phyloP scores from a whole-genome alignment of 306 rosid species.

The Pyrus bretschneideri region DNA sequence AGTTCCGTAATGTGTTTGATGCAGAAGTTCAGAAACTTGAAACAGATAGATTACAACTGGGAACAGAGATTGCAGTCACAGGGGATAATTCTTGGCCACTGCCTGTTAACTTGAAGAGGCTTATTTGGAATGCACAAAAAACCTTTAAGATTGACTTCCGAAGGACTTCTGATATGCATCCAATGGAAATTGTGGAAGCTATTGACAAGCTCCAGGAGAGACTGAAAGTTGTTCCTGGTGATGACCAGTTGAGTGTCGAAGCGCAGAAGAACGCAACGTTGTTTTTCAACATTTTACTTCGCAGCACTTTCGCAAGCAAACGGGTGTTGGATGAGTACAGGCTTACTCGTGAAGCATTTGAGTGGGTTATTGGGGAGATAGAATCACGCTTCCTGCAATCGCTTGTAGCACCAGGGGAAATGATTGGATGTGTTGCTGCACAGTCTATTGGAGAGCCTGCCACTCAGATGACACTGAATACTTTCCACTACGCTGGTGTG shows the following conservation, averaged over 20 bases:
- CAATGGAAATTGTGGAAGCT: constrained; percentile 98
- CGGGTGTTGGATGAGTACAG: constrained; percentile 94
- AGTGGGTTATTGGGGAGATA: constrained; percentile 96
- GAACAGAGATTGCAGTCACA: constrained; percentile 74
- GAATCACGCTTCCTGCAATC: constrained; percentile 96
- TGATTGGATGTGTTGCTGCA: constrained; percentile 99
- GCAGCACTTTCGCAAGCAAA: constrained; percentile 92
- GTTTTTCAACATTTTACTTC: constrained; percentile 81
- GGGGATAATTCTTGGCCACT: constrained; percentile 89
- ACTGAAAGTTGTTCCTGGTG: constrained; percentile 95
- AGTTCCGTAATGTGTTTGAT: constrained; percentile 92
- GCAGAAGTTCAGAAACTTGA: constrained; percentile 94
- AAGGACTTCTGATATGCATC: constrained; percentile 97
- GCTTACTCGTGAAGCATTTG: constrained; percentile 98
- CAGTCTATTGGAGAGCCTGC: constrained; percentile 99
- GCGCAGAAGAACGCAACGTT: constrained; percentile 98
- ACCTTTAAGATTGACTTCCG: constrained; percentile 90
- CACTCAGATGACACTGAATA: constrained; percentile 99
- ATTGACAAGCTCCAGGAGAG: constrained; percentile 98
- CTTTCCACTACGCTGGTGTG: constrained; percentile 99
- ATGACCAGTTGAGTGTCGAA: constrained; percentile 80
- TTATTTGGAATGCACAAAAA: constrained; percentile 96
- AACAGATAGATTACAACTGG: constrained; percentile 74
- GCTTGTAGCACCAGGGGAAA: constrained; percentile 95
- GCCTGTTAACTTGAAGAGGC: constrained; percentile 96